A percentile compares a stretch with the other conserved stretches of the same genome.
phyloP scores from a whole-genome alignment of 768 basidiomycete genomes.

The Boletus sp. region DNA sequence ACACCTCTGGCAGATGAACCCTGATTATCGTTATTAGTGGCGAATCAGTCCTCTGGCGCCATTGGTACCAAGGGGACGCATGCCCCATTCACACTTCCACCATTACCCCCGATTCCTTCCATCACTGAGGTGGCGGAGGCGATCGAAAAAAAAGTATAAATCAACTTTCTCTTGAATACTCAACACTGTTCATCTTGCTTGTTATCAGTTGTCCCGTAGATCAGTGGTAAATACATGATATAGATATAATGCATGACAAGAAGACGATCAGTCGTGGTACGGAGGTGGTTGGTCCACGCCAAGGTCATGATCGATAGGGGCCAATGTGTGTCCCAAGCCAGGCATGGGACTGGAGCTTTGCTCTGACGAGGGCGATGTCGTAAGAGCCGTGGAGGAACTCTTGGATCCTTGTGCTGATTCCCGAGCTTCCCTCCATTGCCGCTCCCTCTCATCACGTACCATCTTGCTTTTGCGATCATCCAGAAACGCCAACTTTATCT shows the following conservation, averaged over 20 bases:
- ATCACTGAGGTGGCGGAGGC: slow-evolving; percentile 18
- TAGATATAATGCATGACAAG: slow-evolving; percentile 5
- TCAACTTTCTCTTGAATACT: neutral
- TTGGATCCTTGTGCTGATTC: slow-evolving; percentile 20
- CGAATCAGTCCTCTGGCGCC: neutral
- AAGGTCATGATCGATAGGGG: slow-evolving; percentile 3
- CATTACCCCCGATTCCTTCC: slow-evolving; percentile 31
- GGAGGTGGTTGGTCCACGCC: slow-evolving; percentile 20
- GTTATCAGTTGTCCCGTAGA: neutral
- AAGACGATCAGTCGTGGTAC: slow-evolving; percentile 11
- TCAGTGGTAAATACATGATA: slow-evolving; percentile 4
- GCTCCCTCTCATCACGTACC: slow-evolving; percentile 57
- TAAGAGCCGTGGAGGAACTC: neutral
- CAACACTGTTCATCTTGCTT: neutral
- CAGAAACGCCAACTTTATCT: slow-evolving; percentile 78
- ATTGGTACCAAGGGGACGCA: neutral
- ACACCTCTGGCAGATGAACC: neutral
- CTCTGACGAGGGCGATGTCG: neutral
- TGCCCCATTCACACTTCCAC: slow-evolving; percentile 40
- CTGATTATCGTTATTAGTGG: neutral
- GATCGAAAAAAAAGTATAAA: slow-evolving; percentile 9
- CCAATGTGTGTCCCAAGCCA: slow-evolving; percentile 21
- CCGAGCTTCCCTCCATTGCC: slow-evolving; percentile 43
- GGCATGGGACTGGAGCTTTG: slow-evolving; percentile 18
- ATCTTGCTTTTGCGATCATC: slow-evolving; percentile 68